These are phyloP conservation scores for Spironucleus salmonicida DNA, from an alignment of 208 protist genomes.

Conservation along the genomic window DNA sequence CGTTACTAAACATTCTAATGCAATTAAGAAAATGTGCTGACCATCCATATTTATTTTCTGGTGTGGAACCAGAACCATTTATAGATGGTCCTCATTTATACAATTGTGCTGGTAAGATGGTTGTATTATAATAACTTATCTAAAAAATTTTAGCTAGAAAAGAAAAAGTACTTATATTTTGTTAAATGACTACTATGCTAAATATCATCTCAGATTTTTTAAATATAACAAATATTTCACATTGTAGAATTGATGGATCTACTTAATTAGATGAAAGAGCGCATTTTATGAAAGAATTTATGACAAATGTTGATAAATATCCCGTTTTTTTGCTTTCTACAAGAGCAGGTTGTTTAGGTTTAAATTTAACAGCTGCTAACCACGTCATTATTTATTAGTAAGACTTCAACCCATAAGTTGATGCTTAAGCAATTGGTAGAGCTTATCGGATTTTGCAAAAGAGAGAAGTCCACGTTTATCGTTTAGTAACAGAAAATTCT, in stretches of 20 bases:
- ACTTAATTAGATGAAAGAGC: constrained; percentile 26
- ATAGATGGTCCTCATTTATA: constrained; percentile 35
- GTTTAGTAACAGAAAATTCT: constrained; percentile 5
- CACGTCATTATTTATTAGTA: constrained; percentile 96
- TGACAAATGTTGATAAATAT: constrained; percentile 53
- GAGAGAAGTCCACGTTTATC: constrained; percentile 3
- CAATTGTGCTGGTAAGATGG: constrained; percentile 47
- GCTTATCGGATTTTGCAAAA: constrained; percentile 16
- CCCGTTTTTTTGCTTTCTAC: constrained; percentile 91
- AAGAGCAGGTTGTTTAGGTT: constrained; percentile 78
- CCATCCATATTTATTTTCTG: constrained; percentile 45
- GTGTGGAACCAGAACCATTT: constrained; percentile 32
- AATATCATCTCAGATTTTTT: constrained; percentile 87
- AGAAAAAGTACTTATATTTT: constrained; percentile 88
- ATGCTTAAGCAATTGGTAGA: constrained; percentile 70
- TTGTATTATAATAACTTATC: constrained; percentile 54
- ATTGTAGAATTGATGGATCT: constrained; percentile 44
- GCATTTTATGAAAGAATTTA: constrained; percentile 40
- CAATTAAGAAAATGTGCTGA: constrained; percentile 43
- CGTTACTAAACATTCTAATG: constrained; percentile 44
- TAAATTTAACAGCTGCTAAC: constrained; percentile 92
- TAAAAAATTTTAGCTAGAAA: constrained; percentile 43
- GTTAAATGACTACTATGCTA: constrained; percentile 87
- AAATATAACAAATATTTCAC: constrained; percentile 53
- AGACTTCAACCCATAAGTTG: constrained; percentile 86